Evolutionary conservation across 1,284 basidiomycete genomes (phyloP), one percentile per base, ranked within the genome.

Genomic region (Malassezia dermatis): DNA sequence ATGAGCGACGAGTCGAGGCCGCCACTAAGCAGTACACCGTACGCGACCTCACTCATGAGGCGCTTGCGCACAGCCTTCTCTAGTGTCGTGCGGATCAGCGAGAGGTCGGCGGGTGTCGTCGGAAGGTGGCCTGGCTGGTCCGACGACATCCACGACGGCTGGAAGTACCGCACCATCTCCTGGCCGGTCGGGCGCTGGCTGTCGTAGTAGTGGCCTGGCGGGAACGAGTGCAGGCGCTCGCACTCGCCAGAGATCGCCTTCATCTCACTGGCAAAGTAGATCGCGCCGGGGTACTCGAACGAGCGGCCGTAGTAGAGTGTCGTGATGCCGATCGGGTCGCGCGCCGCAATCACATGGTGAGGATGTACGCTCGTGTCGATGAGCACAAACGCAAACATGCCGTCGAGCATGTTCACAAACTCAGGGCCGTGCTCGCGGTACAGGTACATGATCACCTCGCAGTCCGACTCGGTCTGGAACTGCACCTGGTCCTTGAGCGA

Each of bases 301-400:
- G 81, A 84, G 83, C 86, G 88, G 52, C 94, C 94, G 78, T 95
- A 89, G 78, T 98, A 99, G 19, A 99, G 81, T 11, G 94, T 96
- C 42, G 94, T 98, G 76, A 98, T 90, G 35, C 94, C 94, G 73
- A 99, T 87, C 24, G 94, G 91, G 76, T 99, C 94, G 51, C 94
- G 85, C 21, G 91, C 90, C 52, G 93, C 93, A 68, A 98, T 88
- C 59, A 96, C 80, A 56, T 91, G 84, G 35, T 89, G 81, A 7
- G 94, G 93, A 1, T 85, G 80, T 56, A 88, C 85, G 11, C 87
- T 86, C 71, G 90, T 89, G 78, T 99, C 94, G 56, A 98, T 80
- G 40, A 98, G 82, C 62, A 95, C 86, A 73, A 98, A 99, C 11
- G 90, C 91, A 79, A 98, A 99, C 89, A 99, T 95, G 66, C 94